Base-by-base conservation (phyloP, 352 stramenopile species). In the Phytophthora hybrid region DNA sequence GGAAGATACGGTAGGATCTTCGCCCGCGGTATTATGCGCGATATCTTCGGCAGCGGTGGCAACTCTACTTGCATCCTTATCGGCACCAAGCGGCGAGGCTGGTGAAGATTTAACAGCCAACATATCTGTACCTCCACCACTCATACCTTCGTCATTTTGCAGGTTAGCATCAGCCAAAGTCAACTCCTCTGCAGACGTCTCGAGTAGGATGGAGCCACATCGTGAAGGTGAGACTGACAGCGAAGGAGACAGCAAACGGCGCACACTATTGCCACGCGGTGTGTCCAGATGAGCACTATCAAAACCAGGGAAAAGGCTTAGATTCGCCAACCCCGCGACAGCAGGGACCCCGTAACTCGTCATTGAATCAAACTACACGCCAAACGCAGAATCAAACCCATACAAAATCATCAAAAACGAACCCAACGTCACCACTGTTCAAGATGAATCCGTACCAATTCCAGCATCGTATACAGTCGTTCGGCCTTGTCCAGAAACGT, bases 361-460 rank as follows among this genome's bases (percentile, higher is more conserved):
- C 70, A 94, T 92, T 18, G 82, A 81, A 16, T 92, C 81, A 61
- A 92, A 94, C 87, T 93, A 54, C 19, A 65, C 21, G 11, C 59
- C 34, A 41, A 56, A 44, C n/a, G 41, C 23, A 52, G 21, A 26
- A n/a, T 8, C 5, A 46, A 46, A 46, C 5, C 16, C 14, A 46
- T 8, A 46, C 4, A 46, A 9, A 46, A n/a, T 46, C 39, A 46
- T 13, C 14, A 16, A 9, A 46, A n/a, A 46, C 14, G 39, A 46
- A 46, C 39, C 39, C 39, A 0, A 31, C 29, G 29, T 31, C 29
- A 31, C 29, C 4, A 3, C 26, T 0, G 26, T 31, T 31, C 39
- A 46, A 46, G 4, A 46, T 18, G 5, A 46, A 16, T 14, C 59
- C 70, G 19, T 61, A 93, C 87, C 76, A 93, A 63, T 60, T 94